phyloP scores from a whole-genome alignment of 768 basidiomycete species.

The Auricularia cornea region DNA sequence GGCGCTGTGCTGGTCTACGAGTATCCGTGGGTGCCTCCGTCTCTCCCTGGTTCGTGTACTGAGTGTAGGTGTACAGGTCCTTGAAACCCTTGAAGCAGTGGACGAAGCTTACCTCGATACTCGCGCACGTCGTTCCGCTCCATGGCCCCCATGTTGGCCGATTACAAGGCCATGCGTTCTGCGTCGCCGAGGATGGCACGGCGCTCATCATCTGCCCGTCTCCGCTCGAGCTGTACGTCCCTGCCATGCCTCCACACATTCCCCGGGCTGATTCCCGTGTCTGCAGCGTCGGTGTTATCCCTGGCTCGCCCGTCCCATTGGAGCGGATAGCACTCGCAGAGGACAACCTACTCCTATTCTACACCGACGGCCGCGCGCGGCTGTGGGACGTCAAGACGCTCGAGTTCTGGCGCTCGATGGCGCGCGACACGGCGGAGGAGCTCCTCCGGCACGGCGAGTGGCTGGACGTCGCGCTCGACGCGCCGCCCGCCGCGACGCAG shows the following conservation, averaged over 20 bases:
- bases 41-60: not conserved
- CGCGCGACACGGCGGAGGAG: slow-evolving; percentile 65
- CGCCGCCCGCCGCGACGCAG: not conserved
- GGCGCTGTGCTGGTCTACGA: slow-evolving; percentile 74
- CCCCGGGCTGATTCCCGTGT: not conserved
- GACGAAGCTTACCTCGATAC: slow-evolving; percentile 61
- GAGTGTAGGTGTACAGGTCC: slow-evolving; percentile 32
- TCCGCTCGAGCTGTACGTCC: slow-evolving; percentile 67
- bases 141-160: slow-evolving; percentile 43
- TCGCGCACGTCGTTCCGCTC: slow-evolving; percentile 51
- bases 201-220: slow-evolving; percentile 71
- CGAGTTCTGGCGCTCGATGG: slow-evolving; percentile 83
- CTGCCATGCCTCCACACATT: slow-evolving; percentile 1
- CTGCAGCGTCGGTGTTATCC: slow-evolving; percentile 67
- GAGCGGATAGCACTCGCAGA: slow-evolving; percentile 53
- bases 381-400: slow-evolving; percentile 79
- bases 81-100: slow-evolving; percentile 62
- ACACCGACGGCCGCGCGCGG: slow-evolving; percentile 66
- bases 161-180: slow-evolving; percentile 60
- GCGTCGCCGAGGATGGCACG: slow-evolving; percentile 70
- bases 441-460: slow-evolving; percentile 65
- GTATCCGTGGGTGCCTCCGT: slow-evolving; percentile 45
- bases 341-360: slow-evolving; percentile 66
- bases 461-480: slow-evolving; percentile 50
- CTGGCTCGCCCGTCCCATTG: slow-evolving; percentile 68